These are phyloP conservation scores for Solanum arcanum DNA, from an alignment of 257 asterid genomes.

Conservation along the genomic window DNA sequence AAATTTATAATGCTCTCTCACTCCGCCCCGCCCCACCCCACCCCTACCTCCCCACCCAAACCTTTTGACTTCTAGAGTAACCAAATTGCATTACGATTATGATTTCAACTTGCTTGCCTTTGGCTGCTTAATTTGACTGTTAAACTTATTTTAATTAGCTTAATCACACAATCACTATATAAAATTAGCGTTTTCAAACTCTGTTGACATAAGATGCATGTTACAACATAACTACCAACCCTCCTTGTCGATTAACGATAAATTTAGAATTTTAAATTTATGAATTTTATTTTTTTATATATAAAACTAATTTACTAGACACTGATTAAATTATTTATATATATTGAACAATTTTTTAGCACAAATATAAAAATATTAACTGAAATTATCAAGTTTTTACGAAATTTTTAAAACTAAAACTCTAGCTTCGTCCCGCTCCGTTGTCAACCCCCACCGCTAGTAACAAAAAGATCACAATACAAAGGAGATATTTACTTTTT, in stretches of 20 bases:
- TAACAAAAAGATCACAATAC: neutral
- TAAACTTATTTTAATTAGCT: neutral
- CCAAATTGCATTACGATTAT: neutral
- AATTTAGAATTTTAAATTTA: neutral
- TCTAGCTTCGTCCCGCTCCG: neutral
- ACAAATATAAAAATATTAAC: neutral
- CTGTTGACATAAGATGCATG: neutral
- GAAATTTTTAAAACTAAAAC: neutral
- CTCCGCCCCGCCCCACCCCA: neutral
- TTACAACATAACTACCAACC: neutral
- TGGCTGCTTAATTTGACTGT: neutral
- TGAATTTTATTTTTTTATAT: fast-evolving
- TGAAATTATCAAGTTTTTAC: neutral
- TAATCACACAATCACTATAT: neutral
- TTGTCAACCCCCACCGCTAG: no score
- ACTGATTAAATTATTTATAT: neutral
- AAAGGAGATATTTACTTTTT: no score
- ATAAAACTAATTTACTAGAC: neutral
- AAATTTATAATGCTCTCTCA: neutral
- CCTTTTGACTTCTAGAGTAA: neutral
- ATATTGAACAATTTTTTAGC: neutral
- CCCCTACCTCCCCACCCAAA: neutral
- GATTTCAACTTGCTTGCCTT: neutral
- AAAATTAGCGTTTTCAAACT: neutral
- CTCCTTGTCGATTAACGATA: neutral